Evolutionary conservation across 495 filamentous ascomycete species (phyloP).

Genomic region (Xylaria nigripes): DNA sequence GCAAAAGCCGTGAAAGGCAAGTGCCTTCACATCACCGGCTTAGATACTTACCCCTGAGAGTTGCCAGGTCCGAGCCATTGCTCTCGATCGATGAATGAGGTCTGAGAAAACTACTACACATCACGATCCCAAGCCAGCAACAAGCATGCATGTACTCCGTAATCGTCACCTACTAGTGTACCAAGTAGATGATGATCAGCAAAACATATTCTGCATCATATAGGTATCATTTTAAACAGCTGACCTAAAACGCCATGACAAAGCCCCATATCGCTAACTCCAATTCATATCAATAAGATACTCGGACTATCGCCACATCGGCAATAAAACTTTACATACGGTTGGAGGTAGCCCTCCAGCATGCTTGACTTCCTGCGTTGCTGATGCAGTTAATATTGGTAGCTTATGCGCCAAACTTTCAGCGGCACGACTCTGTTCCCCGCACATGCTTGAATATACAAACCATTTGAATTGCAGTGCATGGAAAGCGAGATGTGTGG

Average conservation of each 20-base stretch:
- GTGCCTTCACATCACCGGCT: neutral
- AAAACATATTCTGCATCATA: neutral
- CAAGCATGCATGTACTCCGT: neutral
- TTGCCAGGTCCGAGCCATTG: neutral
- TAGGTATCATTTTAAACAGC: neutral
- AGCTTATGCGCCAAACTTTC: no score
- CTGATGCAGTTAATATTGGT: neutral
- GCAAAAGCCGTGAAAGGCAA: neutral
- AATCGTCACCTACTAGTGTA: neutral
- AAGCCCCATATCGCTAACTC: neutral
- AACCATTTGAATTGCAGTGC: neutral
- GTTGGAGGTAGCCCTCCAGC: neutral
- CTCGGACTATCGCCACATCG: neutral
- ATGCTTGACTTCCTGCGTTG: neutral
- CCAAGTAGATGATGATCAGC: neutral
- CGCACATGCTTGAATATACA: neutral
- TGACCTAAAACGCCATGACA: neutral
- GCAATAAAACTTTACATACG: neutral
- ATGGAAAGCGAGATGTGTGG: neutral
- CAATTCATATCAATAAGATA: neutral
- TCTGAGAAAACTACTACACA: no score
- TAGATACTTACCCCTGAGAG: neutral
- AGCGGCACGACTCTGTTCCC: no score
- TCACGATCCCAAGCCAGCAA: no score
- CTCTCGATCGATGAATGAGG: neutral